Percentiles rank a stretch among this genome's conserved stretches.
These are phyloP conservation scores for Neurospora sp. DNA, from an alignment of 495 filamentous ascomycete genomes.

Conservation along the genomic window DNA sequence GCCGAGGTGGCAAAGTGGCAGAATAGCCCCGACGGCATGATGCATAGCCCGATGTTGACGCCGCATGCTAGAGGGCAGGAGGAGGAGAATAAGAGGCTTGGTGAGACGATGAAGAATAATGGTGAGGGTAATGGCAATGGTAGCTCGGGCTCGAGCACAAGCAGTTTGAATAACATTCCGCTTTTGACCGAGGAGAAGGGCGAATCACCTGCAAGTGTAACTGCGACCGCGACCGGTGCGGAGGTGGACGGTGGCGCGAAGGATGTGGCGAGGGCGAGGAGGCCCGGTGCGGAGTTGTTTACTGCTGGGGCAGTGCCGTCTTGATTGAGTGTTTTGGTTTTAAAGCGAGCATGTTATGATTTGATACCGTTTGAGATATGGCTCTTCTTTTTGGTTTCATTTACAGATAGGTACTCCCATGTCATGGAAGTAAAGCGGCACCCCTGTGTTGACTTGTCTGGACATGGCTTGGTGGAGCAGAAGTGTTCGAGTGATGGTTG, in stretches of 20 bases:
- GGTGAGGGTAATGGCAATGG: not conserved
- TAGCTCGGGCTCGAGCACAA: slow-evolving; percentile 1
- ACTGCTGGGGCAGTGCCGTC: not conserved
- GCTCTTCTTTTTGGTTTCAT: not conserved
- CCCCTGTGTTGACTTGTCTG: not conserved
- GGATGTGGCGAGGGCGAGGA: slow-evolving; percentile 34
- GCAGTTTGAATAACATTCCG: slow-evolving; percentile 45
- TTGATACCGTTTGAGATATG: not conserved
- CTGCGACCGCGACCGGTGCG: slow-evolving; percentile 27
- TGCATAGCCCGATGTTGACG: slow-evolving; percentile 30
- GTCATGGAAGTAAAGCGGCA: not conserved
- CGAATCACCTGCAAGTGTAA: not conserved
- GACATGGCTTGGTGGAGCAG: not conserved
- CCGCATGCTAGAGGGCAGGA: slow-evolving; percentile 17
- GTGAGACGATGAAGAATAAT: slow-evolving; percentile 6
- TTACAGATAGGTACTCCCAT: not conserved
- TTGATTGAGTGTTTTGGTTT: not conserved
- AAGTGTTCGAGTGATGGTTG: not conserved
- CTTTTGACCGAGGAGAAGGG: slow-evolving; percentile 37
- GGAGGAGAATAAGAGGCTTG: slow-evolving; percentile 11
- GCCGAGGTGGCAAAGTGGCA: slow-evolving; percentile 89
- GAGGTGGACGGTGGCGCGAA: slow-evolving; percentile 29
- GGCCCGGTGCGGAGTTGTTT: slow-evolving; percentile 6
- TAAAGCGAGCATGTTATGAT: not conserved
- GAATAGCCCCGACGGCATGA: slow-evolving; percentile 34